These are phyloP conservation scores for Colletotrichum camelliae DNA, from an alignment of 2,329 filamentous ascomycete genomes.

Conservation along the genomic window DNA sequence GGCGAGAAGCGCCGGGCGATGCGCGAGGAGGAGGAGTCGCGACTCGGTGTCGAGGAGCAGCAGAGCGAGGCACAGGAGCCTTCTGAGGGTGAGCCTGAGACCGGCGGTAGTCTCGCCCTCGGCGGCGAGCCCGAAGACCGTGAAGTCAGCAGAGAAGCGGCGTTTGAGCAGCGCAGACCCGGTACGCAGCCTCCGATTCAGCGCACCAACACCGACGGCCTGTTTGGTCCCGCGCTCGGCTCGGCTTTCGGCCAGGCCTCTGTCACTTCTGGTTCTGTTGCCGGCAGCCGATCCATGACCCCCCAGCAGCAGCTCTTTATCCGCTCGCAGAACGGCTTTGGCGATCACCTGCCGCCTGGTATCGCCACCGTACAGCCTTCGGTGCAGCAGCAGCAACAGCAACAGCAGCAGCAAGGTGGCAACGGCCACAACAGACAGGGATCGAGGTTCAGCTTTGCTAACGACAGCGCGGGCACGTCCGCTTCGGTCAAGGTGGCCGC, in stretches of 20 bases:
- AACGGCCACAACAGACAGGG: constrained; percentile 78
- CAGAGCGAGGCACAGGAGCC: constrained; percentile 48
- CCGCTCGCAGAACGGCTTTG: constrained; percentile 65
- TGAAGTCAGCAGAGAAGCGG: constrained; percentile 57
- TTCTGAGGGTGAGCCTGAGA: constrained; percentile 79
- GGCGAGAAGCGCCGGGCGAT: constrained; percentile 81
- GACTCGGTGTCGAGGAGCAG: constrained; percentile 53
- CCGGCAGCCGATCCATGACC: constrained; percentile 74
- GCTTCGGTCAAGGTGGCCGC: constrained; percentile 77
- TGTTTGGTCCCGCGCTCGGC: constrained; percentile 59
- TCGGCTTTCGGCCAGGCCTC: constrained; percentile 54
- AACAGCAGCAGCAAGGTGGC: constrained; percentile 65
- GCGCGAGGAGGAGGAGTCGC: constrained; percentile 72
- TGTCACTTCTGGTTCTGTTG: constrained; percentile 60
- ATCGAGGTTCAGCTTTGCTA: constrained; percentile 87
- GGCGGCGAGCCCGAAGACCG: constrained; percentile 92
- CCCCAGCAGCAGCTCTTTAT: constrained; percentile 79
- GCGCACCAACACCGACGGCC: constrained; percentile 57
- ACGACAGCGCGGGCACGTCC: constrained; percentile 69
- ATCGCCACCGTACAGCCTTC: constrained; percentile 57
- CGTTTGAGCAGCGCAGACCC: constrained; percentile 64
- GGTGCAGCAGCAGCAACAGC: constrained; percentile 64
- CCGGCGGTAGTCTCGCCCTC: constrained; percentile 82
- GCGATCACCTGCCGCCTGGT: constrained; percentile 65
- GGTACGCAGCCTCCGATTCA: constrained; percentile 81